These are phyloP conservation scores for Limnanthes douglasii DNA, from an alignment of 345 rosid species.

Conservation along the genomic window DNA sequence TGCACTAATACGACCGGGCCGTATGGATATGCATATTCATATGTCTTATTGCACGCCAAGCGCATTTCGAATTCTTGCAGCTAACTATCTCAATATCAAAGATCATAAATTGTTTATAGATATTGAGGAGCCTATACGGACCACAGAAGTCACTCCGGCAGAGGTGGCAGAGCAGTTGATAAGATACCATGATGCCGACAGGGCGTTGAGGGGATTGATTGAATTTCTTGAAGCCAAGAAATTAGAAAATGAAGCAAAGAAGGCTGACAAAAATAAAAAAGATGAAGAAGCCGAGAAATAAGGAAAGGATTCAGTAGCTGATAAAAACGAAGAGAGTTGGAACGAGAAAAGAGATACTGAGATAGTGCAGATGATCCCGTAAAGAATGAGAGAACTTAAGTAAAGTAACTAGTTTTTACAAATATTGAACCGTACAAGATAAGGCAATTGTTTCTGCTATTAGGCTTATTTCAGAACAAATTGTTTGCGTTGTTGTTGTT, in stretches of 20 bases:
- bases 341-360: too few relatives aligned
- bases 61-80: slow-evolving; percentile 17
- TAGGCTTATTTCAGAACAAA: too few relatives aligned
- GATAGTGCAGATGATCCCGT: too few relatives aligned
- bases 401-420: too few relatives aligned
- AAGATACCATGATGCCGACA: slow-evolving; percentile 22
- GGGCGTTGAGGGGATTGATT: slow-evolving; percentile 13
- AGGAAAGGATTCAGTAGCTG: too few relatives aligned
- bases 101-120: slow-evolving; percentile 11
- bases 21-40: slow-evolving; percentile 57
- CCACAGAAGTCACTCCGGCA: slow-evolving; percentile 24
- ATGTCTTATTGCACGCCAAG: slow-evolving; percentile 33
- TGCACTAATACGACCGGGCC: slow-evolving; percentile 43
- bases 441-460: too few relatives aligned
- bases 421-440: too few relatives aligned
- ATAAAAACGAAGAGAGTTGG: too few relatives aligned
- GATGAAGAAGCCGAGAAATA: too few relatives aligned
- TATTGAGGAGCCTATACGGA: slow-evolving; percentile 17
- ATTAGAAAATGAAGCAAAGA: slow-evolving; percentile 10
- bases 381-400: too few relatives aligned
- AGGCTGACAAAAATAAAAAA: too few relatives aligned
- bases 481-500: too few relatives aligned
- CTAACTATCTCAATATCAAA: slow-evolving; percentile 21
- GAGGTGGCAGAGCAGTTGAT: slow-evolving; percentile 29
- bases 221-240: slow-evolving; percentile 18